Conservation (phyloP, 805 yeast species). For the Zygoascus biomembranicola region DNA sequence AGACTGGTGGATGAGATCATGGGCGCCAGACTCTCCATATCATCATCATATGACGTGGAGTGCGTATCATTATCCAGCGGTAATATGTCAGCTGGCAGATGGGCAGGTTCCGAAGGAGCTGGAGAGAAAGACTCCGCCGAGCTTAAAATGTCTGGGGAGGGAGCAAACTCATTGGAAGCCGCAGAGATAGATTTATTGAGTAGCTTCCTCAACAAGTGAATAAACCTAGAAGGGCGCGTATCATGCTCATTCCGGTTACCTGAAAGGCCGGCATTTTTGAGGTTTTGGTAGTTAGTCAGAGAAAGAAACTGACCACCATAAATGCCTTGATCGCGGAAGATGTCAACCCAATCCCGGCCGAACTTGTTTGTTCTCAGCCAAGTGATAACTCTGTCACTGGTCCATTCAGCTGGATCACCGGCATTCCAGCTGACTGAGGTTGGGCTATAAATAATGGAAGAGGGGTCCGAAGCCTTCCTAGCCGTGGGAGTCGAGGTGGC, state of each 20-base stretch:
- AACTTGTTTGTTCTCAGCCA: conserved; percentile 70
- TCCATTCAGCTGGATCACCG: conserved; percentile 59
- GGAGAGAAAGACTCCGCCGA: conserved; percentile 2
- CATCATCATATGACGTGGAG: too few relatives aligned
- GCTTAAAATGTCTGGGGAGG: neutral
- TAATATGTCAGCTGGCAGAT: neutral
- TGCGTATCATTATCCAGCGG: too few relatives aligned
- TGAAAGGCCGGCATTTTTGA: conserved; percentile 31
- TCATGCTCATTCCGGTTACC: conserved; percentile 31
- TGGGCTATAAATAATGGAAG: conserved; percentile 7
- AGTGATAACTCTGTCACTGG: conserved; percentile 48
- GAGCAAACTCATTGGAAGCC: neutral
- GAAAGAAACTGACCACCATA: conserved; percentile 57
- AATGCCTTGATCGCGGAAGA: conserved; percentile 50
- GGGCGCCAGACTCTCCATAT: too few relatives aligned
- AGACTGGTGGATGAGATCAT: neutral
- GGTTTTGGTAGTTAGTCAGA: conserved; percentile 58
- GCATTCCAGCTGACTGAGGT: conserved; percentile 40
- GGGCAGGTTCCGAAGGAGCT: neutral
- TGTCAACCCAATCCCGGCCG: conserved; percentile 63
- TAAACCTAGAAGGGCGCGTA: conserved; percentile 49
- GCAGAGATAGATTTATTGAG: conserved; percentile 21
- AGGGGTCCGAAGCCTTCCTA: neutral
- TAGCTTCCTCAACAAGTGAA: conserved; percentile 43
- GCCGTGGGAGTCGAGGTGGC: neutral